phyloP scores from a whole-genome alignment of 306 rosid species.

The Vachellia collinsii region DNA sequence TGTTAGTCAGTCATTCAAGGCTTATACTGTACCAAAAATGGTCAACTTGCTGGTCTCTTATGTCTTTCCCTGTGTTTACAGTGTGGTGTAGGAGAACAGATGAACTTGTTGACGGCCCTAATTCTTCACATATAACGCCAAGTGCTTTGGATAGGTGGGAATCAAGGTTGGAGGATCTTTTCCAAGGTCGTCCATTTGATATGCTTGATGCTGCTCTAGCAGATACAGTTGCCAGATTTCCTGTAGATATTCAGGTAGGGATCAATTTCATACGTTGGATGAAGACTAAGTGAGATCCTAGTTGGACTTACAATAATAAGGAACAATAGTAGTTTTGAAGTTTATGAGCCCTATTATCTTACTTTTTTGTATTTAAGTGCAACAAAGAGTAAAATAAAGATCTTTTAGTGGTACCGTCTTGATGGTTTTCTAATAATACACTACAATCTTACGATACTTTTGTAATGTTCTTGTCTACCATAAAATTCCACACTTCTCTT shows the following conservation, averaged over 20 bases:
- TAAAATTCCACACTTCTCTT: not conserved
- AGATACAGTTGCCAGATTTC: slow-evolving; percentile 55
- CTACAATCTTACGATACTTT: not conserved
- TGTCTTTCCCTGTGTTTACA: slow-evolving; percentile 40
- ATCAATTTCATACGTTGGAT: not conserved
- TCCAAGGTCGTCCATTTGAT: slow-evolving; percentile 64
- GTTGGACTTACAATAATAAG: not conserved
- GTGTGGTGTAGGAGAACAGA: slow-evolving; percentile 73
- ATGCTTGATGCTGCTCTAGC: slow-evolving; percentile 66
- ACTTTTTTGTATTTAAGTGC: not conserved
- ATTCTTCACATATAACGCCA: slow-evolving; percentile 66
- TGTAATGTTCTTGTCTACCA: not conserved
- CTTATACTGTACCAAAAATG: slow-evolving; percentile 1
- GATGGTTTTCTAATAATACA: not conserved
- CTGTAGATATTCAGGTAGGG: slow-evolving; percentile 63
- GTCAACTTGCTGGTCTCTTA: slow-evolving; percentile 7
- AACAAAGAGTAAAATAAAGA: not conserved
- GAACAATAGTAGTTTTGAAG: not conserved
- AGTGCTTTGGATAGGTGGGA: slow-evolving; percentile 65
- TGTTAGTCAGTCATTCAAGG: slow-evolving; percentile 20
- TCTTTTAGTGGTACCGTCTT: not conserved
- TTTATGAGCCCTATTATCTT: not conserved
- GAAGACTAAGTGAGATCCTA: not conserved
- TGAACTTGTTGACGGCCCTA: slow-evolving; percentile 71
- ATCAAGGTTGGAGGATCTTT: slow-evolving; percentile 60